These are phyloP conservation scores for Pyrenula aspistea DNA, from an alignment of 495 filamentous ascomycete species.

Conservation along the genomic window DNA sequence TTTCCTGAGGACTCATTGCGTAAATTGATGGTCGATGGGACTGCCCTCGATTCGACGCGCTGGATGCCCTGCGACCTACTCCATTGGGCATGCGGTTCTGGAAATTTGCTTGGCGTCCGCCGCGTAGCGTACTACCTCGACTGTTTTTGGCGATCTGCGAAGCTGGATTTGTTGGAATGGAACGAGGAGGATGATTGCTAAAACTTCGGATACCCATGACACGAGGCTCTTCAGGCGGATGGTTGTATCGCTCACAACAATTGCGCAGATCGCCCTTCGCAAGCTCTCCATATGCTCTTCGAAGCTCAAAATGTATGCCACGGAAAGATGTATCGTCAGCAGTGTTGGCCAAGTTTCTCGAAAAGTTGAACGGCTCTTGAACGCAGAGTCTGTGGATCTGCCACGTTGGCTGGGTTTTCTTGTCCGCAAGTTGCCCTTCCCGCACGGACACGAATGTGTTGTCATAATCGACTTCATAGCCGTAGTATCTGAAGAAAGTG, in stretches of 20 bases:
- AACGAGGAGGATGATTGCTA: slow-evolving; percentile 39
- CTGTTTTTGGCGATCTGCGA: slow-evolving; percentile 34
- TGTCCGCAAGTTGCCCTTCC: slow-evolving; percentile 69
- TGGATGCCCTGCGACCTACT: slow-evolving; percentile 42
- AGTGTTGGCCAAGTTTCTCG: slow-evolving; percentile 92
- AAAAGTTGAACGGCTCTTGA: slow-evolving; percentile 90
- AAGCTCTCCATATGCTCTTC: slow-evolving; percentile 73
- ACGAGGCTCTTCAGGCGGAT: slow-evolving; percentile 70
- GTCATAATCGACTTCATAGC: slow-evolving; percentile 84
- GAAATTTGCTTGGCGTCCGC: slow-evolving; percentile 41
- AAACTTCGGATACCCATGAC: slow-evolving; percentile 56
- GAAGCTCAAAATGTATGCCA: slow-evolving; percentile 79
- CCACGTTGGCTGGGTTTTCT: slow-evolving; percentile 76
- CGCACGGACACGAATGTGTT: slow-evolving; percentile 75
- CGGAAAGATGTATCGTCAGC: slow-evolving; percentile 88
- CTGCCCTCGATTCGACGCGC: slow-evolving; percentile 29
- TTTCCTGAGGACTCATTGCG: slow-evolving; percentile 22
- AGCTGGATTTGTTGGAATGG: slow-evolving; percentile 41
- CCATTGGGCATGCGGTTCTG: slow-evolving; percentile 24
- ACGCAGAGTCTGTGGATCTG: slow-evolving; percentile 79
- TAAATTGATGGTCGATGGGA: slow-evolving; percentile 20
- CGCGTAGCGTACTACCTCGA: slow-evolving; percentile 36
- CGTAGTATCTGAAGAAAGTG: slow-evolving; percentile 89
- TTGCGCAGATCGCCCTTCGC: slow-evolving; percentile 62
- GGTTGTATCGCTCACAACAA: slow-evolving; percentile 76